These are phyloP conservation scores for Fraxinus americana DNA, from an alignment of 257 asterid species.

Conservation along the genomic window DNA sequence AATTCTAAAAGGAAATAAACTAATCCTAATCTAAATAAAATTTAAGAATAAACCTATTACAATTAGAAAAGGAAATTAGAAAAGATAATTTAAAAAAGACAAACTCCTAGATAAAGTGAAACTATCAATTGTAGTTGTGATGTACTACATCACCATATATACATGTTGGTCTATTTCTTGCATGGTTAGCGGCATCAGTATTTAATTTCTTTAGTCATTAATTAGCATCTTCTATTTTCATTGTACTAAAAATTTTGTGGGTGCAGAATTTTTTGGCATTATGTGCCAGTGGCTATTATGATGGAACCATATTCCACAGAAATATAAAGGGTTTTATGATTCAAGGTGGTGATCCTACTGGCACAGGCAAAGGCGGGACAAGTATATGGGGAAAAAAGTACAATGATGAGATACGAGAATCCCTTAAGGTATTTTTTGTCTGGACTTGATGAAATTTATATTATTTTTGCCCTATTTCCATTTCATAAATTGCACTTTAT, in stretches of 20 bases:
- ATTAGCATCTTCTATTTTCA: background rate
- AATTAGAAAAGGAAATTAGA: no score
- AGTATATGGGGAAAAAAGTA: slow-evolving; percentile 97
- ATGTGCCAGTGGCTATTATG: slow-evolving; percentile 91
- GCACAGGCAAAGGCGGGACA: slow-evolving; percentile 92
- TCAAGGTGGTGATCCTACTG: slow-evolving; percentile 98
- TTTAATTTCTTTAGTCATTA: background rate
- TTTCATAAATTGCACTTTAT: background rate
- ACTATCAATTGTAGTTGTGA: no score
- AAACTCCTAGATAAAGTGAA: no score
- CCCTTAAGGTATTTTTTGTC: slow-evolving; percentile 74
- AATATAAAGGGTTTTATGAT: slow-evolving; percentile 95
- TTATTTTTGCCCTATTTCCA: slow-evolving; percentile 14
- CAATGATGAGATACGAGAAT: slow-evolving; percentile 89
- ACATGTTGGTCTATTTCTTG: background rate
- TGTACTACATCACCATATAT: no score
- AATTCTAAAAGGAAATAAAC: no score
- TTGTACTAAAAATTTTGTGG: slow-evolving; percentile 21
- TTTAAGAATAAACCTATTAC: no score
- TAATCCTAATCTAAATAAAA: no score
- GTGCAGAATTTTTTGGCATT: slow-evolving; percentile 88
- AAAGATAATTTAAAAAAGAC: no score
- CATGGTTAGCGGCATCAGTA: background rate
- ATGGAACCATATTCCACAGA: slow-evolving; percentile 92
- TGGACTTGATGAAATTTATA: slow-evolving; percentile 7